Conservation (phyloP, 176 grass and related monocot species). For the Alloteropsis semialata region DNA sequence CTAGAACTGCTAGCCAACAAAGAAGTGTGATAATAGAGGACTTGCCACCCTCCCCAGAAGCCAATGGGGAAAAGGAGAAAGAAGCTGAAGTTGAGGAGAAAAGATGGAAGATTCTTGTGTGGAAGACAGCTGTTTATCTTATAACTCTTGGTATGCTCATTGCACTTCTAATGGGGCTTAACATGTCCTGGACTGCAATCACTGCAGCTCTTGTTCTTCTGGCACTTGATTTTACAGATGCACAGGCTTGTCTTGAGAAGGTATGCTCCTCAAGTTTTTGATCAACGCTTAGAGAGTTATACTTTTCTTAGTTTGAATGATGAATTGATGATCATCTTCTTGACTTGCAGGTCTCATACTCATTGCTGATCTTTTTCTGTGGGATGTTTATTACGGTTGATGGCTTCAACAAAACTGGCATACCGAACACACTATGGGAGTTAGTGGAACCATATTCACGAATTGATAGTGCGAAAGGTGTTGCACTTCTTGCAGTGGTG, state of each 20-base stretch:
- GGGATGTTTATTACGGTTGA: conserved; percentile 98
- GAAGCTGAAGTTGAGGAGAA: conserved; percentile 44
- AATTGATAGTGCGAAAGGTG: conserved; percentile 61
- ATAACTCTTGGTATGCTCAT: conserved; percentile 88
- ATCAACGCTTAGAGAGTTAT: neutral
- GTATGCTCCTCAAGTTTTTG: conserved; percentile 29
- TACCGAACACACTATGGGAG: conserved; percentile 88
- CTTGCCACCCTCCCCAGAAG: conserved; percentile 23
- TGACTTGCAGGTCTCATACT: conserved; percentile 76
- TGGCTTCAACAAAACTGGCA: conserved; percentile 91
- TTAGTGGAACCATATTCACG: conserved; percentile 76
- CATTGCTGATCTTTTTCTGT: conserved; percentile 87
- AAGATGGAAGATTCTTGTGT: conserved; percentile 53
- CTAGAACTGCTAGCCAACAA: conserved; percentile 45
- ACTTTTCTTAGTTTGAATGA: neutral
- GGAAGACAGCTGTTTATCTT: conserved; percentile 81
- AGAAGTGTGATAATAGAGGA: conserved; percentile 56
- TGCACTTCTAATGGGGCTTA: conserved; percentile 74
- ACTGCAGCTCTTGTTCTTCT: conserved; percentile 82
- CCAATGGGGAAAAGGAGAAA: conserved; percentile 38
- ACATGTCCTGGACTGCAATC: conserved; percentile 91
- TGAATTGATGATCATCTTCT: neutral
- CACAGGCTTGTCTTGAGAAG: conserved; percentile 85
- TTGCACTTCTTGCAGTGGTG: conserved; percentile 65
- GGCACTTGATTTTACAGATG: conserved; percentile 83